Percentiles rank a stretch among this genome's conserved stretches.
phyloP scores from a whole-genome alignment of 371 early-diverging fungal genomes.

The Synchytrium microbalum region DNA sequence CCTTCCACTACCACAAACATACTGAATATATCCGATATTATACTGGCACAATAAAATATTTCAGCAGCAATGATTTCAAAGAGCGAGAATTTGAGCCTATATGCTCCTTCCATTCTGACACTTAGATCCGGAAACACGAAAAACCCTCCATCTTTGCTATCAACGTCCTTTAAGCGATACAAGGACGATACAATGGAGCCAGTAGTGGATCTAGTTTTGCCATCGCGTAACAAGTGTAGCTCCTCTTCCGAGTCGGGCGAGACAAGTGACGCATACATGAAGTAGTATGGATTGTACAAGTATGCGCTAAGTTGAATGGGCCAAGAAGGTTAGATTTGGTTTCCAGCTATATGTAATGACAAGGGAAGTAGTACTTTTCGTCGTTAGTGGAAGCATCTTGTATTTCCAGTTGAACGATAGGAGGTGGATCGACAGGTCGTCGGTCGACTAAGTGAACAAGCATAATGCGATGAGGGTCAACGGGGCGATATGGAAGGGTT shows the following conservation, averaged over 20 bases:
- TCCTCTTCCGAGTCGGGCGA: constrained; percentile 59
- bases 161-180: constrained; percentile 77
- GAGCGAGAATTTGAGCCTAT: constrained; percentile 78
- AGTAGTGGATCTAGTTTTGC: constrained; percentile 61
- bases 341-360: not conserved
- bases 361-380: constrained; percentile 5
- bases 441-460: constrained; percentile 65
- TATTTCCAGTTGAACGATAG: constrained; percentile 29
- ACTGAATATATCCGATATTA: constrained; percentile 67
- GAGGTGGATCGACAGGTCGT: constrained; percentile 91
- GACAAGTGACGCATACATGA: constrained; percentile 74
- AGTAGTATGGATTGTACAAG: constrained; percentile 78
- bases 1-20: not conserved
- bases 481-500: too few relatives aligned
- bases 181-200: constrained; percentile 89
- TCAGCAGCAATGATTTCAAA: constrained; percentile 73
- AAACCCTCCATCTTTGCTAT: constrained; percentile 83
- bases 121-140: constrained; percentile 95
- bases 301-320: constrained; percentile 40
- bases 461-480: too few relatives aligned
- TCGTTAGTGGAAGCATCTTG: constrained; percentile 7
- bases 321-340: too few relatives aligned
- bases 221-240: constrained; percentile 62
- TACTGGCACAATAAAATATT: constrained; percentile 72
- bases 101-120: constrained; percentile 83